Percentiles rank a stretch among this genome's conserved stretches.
These are phyloP conservation scores for Kodamaea jinghongensis DNA, from an alignment of 805 yeast species.

Conservation along the genomic window DNA sequence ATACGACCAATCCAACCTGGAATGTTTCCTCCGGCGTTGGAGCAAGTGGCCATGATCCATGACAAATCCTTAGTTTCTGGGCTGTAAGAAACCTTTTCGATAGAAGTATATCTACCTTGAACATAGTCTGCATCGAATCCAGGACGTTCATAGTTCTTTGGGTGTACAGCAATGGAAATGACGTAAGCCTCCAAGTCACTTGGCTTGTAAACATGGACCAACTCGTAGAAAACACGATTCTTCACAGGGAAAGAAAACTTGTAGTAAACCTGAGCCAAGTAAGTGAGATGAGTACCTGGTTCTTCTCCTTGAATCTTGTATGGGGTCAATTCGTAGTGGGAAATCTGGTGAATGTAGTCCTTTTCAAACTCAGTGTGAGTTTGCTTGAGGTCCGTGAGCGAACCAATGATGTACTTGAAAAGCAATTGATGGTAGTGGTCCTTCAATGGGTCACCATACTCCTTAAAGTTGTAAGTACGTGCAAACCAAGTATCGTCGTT, in stretches of 20 bases:
- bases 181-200: slow-evolving; percentile 24
- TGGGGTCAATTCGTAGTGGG: slow-evolving; percentile 22
- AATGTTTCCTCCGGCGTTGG: slow-evolving; percentile 38
- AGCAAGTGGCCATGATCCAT: slow-evolving; percentile 42
- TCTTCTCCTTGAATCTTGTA: slow-evolving; percentile 13
- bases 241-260: slow-evolving; percentile 36
- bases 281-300: slow-evolving; percentile 19
- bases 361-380: slow-evolving; percentile 38
- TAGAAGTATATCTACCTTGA: slow-evolving; percentile 34
- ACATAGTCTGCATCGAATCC: slow-evolving; percentile 19
- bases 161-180: slow-evolving; percentile 32
- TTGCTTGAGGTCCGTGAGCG: slow-evolving; percentile 13
- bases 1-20: slow-evolving; percentile 35
- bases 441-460: slow-evolving; percentile 13
- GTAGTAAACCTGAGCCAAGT: slow-evolving; percentile 32
- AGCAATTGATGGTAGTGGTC: slow-evolving; percentile 11
- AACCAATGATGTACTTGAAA: slow-evolving; percentile 12
- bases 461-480: slow-evolving; percentile 13
- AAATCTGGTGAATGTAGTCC: slow-evolving; percentile 34
- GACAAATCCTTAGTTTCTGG: slow-evolving; percentile 18
- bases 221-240: slow-evolving; percentile 34
- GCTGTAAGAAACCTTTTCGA: slow-evolving; percentile 29
- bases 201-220: slow-evolving; percentile 26
- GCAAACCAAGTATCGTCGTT: slow-evolving; percentile 15
- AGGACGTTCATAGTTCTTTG: slow-evolving; percentile 18